Conservation (phyloP, 164 flowering plant species). For the Umbellularia californica region DNA sequence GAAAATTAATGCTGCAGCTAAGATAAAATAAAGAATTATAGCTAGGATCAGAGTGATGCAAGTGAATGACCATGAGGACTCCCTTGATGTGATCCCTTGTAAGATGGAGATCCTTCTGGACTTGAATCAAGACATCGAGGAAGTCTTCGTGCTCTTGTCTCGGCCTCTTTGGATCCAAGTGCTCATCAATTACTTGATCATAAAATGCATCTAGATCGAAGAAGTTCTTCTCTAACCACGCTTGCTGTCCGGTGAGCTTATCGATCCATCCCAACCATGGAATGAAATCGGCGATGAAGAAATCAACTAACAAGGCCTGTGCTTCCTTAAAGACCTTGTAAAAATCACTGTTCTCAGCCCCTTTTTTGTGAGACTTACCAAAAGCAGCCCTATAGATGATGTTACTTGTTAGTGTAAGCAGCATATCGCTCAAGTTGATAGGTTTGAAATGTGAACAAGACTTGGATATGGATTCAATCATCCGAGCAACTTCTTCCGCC, state of each 20-base stretch:
- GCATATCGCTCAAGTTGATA: conserved; percentile 2
- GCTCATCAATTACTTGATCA: conserved; percentile 4
- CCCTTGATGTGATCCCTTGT: background rate
- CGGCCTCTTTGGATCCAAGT: background rate
- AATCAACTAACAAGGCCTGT: background rate
- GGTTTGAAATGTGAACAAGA: background rate
- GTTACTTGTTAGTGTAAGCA: conserved; percentile 1
- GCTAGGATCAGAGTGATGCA: too few relatives aligned
- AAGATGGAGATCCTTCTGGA: background rate
- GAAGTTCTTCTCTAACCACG: conserved; percentile 2
- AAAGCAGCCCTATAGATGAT: conserved; percentile 10
- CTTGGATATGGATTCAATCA: conserved; percentile 9
- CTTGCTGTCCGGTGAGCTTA: background rate
- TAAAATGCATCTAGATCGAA: conserved; percentile 2
- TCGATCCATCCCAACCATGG: conserved; percentile 8
- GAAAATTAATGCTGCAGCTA: too few relatives aligned
- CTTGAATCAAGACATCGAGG: background rate
- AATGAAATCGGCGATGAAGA: background rate
- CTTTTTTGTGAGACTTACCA: background rate
- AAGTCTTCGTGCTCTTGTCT: background rate
- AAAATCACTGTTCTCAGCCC: background rate
- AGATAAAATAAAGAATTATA: too few relatives aligned
- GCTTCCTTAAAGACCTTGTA: background rate
- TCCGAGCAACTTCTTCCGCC: conserved; percentile 12
- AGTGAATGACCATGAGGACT: background rate